These are phyloP conservation scores for Fusarium palustre DNA, from an alignment of 2,329 filamentous ascomycete species.

Conservation along the genomic window DNA sequence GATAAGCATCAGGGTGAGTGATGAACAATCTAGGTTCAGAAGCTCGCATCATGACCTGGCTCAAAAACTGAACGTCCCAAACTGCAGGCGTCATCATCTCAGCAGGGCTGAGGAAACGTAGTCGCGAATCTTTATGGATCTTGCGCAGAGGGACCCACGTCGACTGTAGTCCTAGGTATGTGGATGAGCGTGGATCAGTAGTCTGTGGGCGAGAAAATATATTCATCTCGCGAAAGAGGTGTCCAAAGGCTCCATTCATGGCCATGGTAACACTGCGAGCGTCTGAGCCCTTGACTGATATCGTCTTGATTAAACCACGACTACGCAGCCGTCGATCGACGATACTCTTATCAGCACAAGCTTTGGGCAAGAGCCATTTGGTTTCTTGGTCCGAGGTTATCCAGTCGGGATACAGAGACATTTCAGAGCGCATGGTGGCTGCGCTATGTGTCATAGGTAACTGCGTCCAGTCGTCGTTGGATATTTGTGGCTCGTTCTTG, in stretches of 20 bases:
- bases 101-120: slow-evolving; percentile 75
- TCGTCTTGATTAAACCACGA: slow-evolving; percentile 74
- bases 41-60: slow-evolving; percentile 79
- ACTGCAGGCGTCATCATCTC: slow-evolving; percentile 79
- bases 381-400: slow-evolving; percentile 57
- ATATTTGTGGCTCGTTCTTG: slow-evolving; percentile 52
- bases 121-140: slow-evolving; percentile 76
- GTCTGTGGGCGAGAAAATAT: slow-evolving; percentile 48
- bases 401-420: slow-evolving; percentile 63
- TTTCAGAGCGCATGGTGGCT: slow-evolving; percentile 59
- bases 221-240: slow-evolving; percentile 62
- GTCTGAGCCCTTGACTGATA: slow-evolving; percentile 71
- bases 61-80: slow-evolving; percentile 79
- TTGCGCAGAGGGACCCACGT: slow-evolving; percentile 82
- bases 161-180: slow-evolving; percentile 72
- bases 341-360: slow-evolving; percentile 71
- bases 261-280: slow-evolving; percentile 75
- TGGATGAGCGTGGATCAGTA: slow-evolving; percentile 49
- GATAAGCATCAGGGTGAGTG: slow-evolving; percentile 79
- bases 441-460: slow-evolving; percentile 61
- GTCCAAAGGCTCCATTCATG: slow-evolving; percentile 71
- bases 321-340: slow-evolving; percentile 80
- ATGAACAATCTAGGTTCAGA: slow-evolving; percentile 77
- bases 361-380: slow-evolving; percentile 76
- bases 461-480: slow-evolving; percentile 67